Percentiles rank a stretch among this genome's conserved stretches.
Evolutionary conservation across 768 basidiomycete genomes (phyloP).

Genomic region (Pilatotrama ljubarskyi): DNA sequence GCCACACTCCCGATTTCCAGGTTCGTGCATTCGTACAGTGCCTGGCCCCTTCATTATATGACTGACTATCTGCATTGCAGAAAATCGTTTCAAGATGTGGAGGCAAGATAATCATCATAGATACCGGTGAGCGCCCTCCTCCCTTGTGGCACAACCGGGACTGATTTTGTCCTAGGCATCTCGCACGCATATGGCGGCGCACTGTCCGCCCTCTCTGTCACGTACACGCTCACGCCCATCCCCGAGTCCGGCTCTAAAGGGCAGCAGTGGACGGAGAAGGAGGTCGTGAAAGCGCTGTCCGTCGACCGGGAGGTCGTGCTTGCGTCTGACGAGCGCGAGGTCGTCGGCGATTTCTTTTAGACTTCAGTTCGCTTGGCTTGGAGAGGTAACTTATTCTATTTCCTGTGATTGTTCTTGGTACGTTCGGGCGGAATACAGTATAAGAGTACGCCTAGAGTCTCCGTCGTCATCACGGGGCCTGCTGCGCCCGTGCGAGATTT

Average conservation of each 20-base stretch:
- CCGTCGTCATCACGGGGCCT: too few species aligned
- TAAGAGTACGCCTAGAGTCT: not conserved
- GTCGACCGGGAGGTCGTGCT: slow-evolving; percentile 50
- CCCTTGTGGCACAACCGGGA: not conserved
- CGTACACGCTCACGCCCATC: slow-evolving; percentile 77
- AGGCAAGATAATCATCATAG: slow-evolving; percentile 94
- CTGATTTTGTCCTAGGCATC: slow-evolving; percentile 54
- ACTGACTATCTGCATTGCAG: slow-evolving; percentile 34
- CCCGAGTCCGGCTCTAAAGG: slow-evolving; percentile 28
- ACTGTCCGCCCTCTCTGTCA: slow-evolving; percentile 83
- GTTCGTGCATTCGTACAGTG: slow-evolving; percentile 33
- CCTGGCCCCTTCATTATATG: not conserved
- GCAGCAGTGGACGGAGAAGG: slow-evolving; percentile 57
- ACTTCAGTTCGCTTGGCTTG: not conserved
- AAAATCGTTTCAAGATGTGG: slow-evolving; percentile 83
- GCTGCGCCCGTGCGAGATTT: too few species aligned
- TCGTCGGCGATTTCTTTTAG: slow-evolving; percentile 24
- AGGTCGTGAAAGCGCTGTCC: slow-evolving; percentile 69
- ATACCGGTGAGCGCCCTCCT: slow-evolving; percentile 62
- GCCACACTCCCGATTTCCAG: slow-evolving; percentile 90
- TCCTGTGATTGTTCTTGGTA: not conserved
- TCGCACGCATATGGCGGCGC: slow-evolving; percentile 95
- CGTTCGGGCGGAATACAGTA: not conserved
- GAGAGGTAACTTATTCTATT: slow-evolving; percentile 13
- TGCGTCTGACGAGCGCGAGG: slow-evolving; percentile 39